A percentile compares a stretch with the other conserved stretches of the same genome.
These are phyloP conservation scores for Lactuca sativa DNA, from an alignment of 129 eudicot species.

Conservation along the genomic window DNA sequence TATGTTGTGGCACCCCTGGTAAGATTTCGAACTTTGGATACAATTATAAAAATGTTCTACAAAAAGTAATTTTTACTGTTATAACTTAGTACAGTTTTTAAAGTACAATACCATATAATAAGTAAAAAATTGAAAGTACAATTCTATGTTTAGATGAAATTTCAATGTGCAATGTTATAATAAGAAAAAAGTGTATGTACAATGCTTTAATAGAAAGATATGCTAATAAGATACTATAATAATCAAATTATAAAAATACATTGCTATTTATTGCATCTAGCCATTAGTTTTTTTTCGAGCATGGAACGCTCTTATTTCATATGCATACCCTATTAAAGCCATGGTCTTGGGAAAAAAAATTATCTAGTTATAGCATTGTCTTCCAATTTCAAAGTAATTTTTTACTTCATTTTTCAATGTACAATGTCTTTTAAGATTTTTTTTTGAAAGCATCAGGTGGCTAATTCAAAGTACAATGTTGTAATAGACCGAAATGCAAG, in stretches of 20 bases:
- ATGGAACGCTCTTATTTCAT: no score
- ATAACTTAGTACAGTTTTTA: no score
- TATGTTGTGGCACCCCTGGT: constrained; percentile 46
- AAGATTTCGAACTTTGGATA: constrained; percentile 5
- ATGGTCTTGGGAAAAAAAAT: no score
- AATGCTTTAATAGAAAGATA: not conserved
- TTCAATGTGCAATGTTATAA: not conserved
- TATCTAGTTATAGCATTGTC: not conserved
- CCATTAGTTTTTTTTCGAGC: no score
- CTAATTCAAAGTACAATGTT: not conserved
- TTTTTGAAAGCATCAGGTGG: not conserved
- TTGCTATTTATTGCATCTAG: no score
- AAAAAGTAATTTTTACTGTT: not conserved
- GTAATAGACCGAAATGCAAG: not conserved
- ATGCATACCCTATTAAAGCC: no score
- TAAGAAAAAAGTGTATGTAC: not conserved
- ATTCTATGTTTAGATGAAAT: not conserved
- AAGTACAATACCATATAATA: not conserved
- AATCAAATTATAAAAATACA: no score
- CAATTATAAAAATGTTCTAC: no score
- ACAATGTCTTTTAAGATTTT: not conserved
- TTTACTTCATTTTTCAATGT: no score
- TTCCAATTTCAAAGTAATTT: not conserved
- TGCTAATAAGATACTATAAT: not conserved
- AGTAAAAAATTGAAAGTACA: not conserved